These are phyloP conservation scores for Mikania micrantha DNA, from an alignment of 129 eudicot genomes.

Conservation along the genomic window DNA sequence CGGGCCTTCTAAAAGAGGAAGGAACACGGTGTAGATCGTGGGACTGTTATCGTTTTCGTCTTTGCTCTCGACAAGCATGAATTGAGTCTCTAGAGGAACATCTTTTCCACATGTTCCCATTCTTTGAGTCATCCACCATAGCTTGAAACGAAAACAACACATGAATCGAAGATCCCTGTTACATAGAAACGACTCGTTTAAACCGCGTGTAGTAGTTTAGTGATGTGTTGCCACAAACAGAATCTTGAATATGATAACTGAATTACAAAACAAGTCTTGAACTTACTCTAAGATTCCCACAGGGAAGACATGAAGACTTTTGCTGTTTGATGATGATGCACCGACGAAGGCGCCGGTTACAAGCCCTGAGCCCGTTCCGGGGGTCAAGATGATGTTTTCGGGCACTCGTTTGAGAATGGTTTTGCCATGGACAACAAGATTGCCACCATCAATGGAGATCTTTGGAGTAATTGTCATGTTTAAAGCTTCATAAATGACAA, in stretches of 20 bases:
- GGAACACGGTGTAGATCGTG: constrained; percentile 71
- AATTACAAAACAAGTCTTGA: neutral
- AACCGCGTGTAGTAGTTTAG: too few relatives aligned
- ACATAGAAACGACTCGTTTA: constrained; percentile 9
- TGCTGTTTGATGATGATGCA: constrained; percentile 55
- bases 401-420: constrained; percentile 69
- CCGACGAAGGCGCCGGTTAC: constrained; percentile 84
- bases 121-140: constrained; percentile 99
- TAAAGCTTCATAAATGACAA: constrained; percentile 26
- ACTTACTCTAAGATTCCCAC: constrained; percentile 83
- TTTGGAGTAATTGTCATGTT: constrained; percentile 88
- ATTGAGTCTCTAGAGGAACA: constrained; percentile 90
- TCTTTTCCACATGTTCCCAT: constrained; percentile 92
- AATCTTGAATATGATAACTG: constrained; percentile 7
- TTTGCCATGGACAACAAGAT: constrained; percentile 90
- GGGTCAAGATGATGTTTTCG: constrained; percentile 77
- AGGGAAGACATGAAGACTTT: constrained; percentile 84
- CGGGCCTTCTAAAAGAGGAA: constrained; percentile 87
- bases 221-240: too few relatives aligned
- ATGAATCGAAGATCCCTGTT: constrained; percentile 79
- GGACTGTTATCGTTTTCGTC: constrained; percentile 47
- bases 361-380: constrained; percentile 68
- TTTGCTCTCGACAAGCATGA: constrained; percentile 84
- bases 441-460: constrained; percentile 63
- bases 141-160: constrained; percentile 90